Base-by-base conservation (phyloP, 208 protist species). In the Crithidia fasciculata region DNA sequence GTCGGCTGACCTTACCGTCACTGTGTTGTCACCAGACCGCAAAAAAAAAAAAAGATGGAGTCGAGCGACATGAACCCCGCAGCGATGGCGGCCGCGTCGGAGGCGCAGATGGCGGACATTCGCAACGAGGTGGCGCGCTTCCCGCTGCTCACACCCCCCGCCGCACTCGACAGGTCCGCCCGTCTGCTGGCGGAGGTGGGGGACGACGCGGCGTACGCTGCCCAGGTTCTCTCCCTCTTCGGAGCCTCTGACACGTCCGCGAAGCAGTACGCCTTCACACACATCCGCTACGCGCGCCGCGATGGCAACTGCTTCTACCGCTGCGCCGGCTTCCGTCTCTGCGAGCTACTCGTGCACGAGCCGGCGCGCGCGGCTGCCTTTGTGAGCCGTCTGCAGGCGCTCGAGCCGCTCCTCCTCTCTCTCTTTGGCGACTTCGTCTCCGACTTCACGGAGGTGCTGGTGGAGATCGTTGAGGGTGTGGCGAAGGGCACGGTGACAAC, bases 271-370 rank as follows among this genome's bases (percentile, higher is more conserved):
- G 58, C 78, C 59, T 80, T 69, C 57, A 18, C 18, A 2, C 71
- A 59, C 9, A 87, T 96, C 57, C 85, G 88, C 12, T 95, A 92
- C 57, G 76, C 83, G 0, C 76, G 92, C 10, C 81, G 92, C 9
- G 92, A 96, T 62, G 92, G 92, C n/a, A 95, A 93, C 68, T 96
- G 92, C 78, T 96, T 96, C 69, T 96, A 89, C 69, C 89, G 92
- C 12, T 90, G 86, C 49, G 82, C 80, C n/a, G 67, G 80, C 18
- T 96, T 94, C 58, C 72, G 76, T 4, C 49, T 95, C n/a, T 81
- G 86, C 15, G 74, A 88, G 55, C 50, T 83, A 4, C 58, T 85
- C 53, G 74, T 86, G 5, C 54, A 55, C 36, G 18, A 80, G 49
- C 62, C 67, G 0, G 43, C 39, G 10, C 64, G 82, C 15, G 85